Percentiles rank a stretch among this genome's conserved stretches.
phyloP scores from a whole-genome alignment of 164 flowering plant genomes.

The Magnolia kwangsiensis region DNA sequence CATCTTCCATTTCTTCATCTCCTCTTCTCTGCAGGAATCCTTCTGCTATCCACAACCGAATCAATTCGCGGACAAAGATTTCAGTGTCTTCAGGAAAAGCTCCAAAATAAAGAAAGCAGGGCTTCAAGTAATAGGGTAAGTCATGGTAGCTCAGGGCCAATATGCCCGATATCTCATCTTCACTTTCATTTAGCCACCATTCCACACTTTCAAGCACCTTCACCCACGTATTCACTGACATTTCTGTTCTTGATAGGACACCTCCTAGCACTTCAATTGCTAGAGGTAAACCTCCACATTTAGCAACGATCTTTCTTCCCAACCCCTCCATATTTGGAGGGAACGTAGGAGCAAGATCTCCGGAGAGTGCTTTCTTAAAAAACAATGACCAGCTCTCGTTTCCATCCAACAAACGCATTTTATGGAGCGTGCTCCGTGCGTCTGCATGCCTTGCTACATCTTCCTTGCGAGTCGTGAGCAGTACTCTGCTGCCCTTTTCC shows the following conservation, averaged over 20 bases:
- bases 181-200: not conserved
- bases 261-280: not conserved
- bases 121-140: too few species aligned
- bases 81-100: too few species aligned
- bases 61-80: too few species aligned
- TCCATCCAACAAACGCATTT: not conserved
- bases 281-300: not conserved
- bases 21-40: too few species aligned
- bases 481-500: slow-evolving; percentile 7
- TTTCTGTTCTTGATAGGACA: not conserved
- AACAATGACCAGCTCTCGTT: not conserved
- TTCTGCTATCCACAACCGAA: too few species aligned
- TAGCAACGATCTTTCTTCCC: not conserved
- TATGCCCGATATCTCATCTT: too few species aligned
- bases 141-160: too few species aligned
- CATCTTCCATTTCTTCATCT: too few species aligned
- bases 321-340: not conserved
- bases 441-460: not conserved
- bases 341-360: not conserved
- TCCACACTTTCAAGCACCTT: not conserved
- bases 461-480: slow-evolving; percentile 4
- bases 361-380: not conserved
- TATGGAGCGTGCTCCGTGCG: not conserved
- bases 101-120: too few species aligned
- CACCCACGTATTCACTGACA: slow-evolving; percentile 1